These are phyloP conservation scores for Oryza rufipogon DNA, from an alignment of 176 grass and related monocot genomes.

Conservation along the genomic window DNA sequence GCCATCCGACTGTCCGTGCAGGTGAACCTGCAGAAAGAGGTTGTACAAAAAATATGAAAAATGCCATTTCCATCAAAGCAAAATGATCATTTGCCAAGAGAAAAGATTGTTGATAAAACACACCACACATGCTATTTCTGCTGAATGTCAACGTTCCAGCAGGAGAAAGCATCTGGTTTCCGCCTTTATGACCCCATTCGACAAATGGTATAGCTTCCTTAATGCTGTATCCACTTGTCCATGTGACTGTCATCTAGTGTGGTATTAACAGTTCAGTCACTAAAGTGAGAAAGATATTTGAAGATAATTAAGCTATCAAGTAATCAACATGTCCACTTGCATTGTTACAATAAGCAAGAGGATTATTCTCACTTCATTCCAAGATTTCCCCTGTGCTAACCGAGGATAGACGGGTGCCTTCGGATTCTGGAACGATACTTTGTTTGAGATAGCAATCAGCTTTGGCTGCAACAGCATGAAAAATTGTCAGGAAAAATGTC, in stretches of 20 bases:
- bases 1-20: conserved; percentile 71
- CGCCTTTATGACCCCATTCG: conserved; percentile 68
- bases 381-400: conserved; percentile 62
- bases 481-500: background rate
- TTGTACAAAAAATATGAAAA: background rate
- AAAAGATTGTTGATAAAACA: background rate
- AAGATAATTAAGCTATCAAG: background rate
- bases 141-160: conserved; percentile 77
- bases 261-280: conserved; percentile 8
- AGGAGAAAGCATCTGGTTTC: conserved; percentile 47
- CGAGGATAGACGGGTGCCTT: conserved; percentile 69
- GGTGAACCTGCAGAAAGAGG: conserved; percentile 55
- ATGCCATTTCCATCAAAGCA: background rate
- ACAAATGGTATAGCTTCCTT: conserved; percentile 75
- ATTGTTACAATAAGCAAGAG: background rate
- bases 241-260: conserved; percentile 79
- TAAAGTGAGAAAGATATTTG: background rate
- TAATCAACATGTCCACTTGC: background rate
- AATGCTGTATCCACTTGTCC: conserved; percentile 84
- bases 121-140: conserved; percentile 87
- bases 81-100: background rate
- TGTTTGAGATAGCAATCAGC: conserved; percentile 59
- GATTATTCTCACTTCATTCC: conserved; percentile 67
- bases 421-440: conserved; percentile 53
- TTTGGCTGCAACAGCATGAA: conserved; percentile 45